Percentiles rank a stretch among this genome's conserved stretches.
Conservation (phyloP, 371 early-diverging fungal genomes). For the Lichtheimia hyalospora region DNA sequence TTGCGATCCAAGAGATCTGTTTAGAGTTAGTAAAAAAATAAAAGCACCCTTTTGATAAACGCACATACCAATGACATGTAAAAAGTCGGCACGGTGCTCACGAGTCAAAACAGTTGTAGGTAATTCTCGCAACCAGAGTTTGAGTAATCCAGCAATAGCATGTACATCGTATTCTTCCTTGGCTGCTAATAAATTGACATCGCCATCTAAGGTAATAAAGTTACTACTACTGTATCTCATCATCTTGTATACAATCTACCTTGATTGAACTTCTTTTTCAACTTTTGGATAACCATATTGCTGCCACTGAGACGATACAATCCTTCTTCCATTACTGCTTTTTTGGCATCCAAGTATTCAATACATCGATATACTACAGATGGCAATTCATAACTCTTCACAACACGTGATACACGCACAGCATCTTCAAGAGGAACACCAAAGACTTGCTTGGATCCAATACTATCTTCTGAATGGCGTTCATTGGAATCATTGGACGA, state of each 20-base stretch:
- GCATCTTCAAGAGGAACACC: constrained; percentile 72
- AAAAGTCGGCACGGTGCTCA: constrained; percentile 68
- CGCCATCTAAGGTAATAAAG: constrained; percentile 45
- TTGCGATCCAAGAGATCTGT: constrained; percentile 54
- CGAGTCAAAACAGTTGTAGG: constrained; percentile 75
- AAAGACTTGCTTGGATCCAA: constrained; percentile 60
- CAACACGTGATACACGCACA: constrained; percentile 58
- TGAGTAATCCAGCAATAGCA: constrained; percentile 80
- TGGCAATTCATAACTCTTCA: constrained; percentile 80
- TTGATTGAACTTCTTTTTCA: constrained; percentile 81
- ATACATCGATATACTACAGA: constrained; percentile 93
- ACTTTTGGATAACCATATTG: constrained; percentile 59
- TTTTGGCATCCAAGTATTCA: constrained; percentile 88
- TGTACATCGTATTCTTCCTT: constrained; percentile 73
- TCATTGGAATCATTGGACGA: constrained; percentile 16
- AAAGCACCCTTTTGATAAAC: not conserved
- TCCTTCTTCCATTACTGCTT: constrained; percentile 88
- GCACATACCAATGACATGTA: constrained; percentile 53
- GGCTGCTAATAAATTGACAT: constrained; percentile 59
- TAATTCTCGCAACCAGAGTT: constrained; percentile 81
- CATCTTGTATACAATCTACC: too few relatives aligned
- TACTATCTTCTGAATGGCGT: constrained; percentile 1
- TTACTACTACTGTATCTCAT: too few relatives aligned
- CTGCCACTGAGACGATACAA: constrained; percentile 92
- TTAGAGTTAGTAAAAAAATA: not conserved